Percentiles rank a stretch among this genome's conserved stretches.
phyloP scores from a whole-genome alignment of 106 monocot species.

The Phalaenopsis equestris region DNA sequence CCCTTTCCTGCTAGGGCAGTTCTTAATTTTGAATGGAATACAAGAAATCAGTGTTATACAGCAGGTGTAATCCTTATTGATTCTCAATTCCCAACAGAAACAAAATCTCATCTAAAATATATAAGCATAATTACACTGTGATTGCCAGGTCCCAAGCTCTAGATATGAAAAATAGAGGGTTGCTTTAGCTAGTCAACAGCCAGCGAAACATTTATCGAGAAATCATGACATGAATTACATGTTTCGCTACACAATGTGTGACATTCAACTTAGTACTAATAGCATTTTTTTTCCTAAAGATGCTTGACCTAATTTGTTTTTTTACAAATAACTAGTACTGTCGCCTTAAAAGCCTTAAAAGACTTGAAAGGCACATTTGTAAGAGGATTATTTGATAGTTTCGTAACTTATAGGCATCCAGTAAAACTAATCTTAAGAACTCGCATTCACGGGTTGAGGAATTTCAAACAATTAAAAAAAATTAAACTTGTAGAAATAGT shows the following conservation, averaged over 20 bases:
- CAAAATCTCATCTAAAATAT: neutral
- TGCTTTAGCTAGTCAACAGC: too few species aligned
- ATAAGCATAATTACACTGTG: too few species aligned
- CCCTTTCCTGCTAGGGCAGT: neutral
- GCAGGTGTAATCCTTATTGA: neutral
- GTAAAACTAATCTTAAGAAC: neutral
- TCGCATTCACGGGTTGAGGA: neutral
- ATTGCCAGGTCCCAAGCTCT: too few species aligned
- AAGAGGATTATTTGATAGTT: neutral
- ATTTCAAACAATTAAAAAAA: neutral
- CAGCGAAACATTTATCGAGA: too few species aligned
- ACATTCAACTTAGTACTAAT: neutral
- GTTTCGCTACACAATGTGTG: neutral
- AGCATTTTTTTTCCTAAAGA: too few species aligned
- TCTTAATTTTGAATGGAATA: neutral
- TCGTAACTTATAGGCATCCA: neutral
- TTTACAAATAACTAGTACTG: neutral
- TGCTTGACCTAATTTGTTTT: neutral
- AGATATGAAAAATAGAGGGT: too few species aligned
- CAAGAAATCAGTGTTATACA: neutral
- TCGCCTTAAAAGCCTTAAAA: neutral
- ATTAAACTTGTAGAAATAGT: too few species aligned
- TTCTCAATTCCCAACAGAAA: neutral
- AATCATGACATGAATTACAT: too few species aligned
- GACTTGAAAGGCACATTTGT: neutral